These are phyloP conservation scores for Diaporthe caulivora DNA, from an alignment of 2,329 filamentous ascomycete genomes.

Conservation along the genomic window DNA sequence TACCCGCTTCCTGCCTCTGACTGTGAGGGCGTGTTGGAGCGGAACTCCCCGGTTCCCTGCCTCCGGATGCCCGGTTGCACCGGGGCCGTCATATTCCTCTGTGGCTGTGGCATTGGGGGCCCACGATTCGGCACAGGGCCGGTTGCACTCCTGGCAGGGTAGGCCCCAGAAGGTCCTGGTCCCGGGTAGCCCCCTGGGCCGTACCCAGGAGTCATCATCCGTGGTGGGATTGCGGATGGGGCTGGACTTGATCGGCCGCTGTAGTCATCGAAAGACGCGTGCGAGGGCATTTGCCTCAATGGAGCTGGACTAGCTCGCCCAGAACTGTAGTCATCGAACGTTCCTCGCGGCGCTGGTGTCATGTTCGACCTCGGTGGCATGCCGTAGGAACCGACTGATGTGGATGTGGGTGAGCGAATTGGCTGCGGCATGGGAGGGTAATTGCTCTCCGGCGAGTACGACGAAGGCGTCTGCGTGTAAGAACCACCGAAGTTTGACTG, in stretches of 20 bases:
- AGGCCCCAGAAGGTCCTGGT: slow-evolving; percentile 25
- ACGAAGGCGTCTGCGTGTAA: slow-evolving; percentile 44
- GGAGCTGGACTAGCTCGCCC: slow-evolving; percentile 37
- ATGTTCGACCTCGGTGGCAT: slow-evolving; percentile 37
- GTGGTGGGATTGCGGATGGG: slow-evolving; percentile 45
- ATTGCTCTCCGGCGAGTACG: slow-evolving; percentile 43
- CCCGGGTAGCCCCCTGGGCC: slow-evolving; percentile 27
- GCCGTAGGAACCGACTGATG: slow-evolving; percentile 40
- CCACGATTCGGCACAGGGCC: slow-evolving; percentile 44
- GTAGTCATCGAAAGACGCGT: slow-evolving; percentile 41
- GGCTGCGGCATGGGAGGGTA: slow-evolving; percentile 46
- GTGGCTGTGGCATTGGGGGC: slow-evolving; percentile 44
- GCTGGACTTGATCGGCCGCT: slow-evolving; percentile 47
- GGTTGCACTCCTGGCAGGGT: slow-evolving; percentile 47
- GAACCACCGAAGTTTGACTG: slow-evolving; percentile 42
- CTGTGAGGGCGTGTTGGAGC: slow-evolving; percentile 9
- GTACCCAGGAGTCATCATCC: slow-evolving; percentile 35
- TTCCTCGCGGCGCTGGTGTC: slow-evolving; percentile 33
- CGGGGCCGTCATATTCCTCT: slow-evolving; percentile 52
- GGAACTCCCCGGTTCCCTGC: slow-evolving; percentile 26
- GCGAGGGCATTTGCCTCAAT: slow-evolving; percentile 26
- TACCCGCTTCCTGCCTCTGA: slow-evolving; percentile 15
- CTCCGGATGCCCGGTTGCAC: slow-evolving; percentile 34
- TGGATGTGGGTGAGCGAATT: slow-evolving; percentile 42
- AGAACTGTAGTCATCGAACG: slow-evolving; percentile 39